phyloP scores from a whole-genome alignment of 2,329 filamentous ascomycete genomes.

The Chaetomium strumarium region DNA sequence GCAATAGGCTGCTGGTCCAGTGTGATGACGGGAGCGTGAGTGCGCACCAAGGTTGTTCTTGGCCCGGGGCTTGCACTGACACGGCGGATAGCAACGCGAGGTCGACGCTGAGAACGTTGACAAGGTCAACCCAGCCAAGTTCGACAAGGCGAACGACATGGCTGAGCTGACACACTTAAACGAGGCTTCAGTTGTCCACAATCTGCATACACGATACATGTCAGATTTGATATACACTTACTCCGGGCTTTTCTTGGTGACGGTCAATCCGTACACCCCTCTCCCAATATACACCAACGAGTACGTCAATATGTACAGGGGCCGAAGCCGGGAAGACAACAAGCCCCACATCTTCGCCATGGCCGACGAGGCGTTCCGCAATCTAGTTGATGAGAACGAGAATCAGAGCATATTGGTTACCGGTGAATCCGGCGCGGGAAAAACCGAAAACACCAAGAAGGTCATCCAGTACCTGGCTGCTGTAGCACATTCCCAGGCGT shows the following conservation, averaged over 20 bases:
- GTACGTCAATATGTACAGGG: constrained; percentile 97
- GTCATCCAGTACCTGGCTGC: constrained; percentile 98
- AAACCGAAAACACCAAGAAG: constrained; percentile 99
- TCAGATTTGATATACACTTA: constrained; percentile 97
- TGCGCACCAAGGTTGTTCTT: background rate
- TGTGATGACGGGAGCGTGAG: constrained; percentile 86
- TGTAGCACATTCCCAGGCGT: constrained; percentile 78
- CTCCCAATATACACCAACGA: constrained; percentile 94
- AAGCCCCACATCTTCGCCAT: constrained; percentile 97
- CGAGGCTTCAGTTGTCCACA: constrained; percentile 96
- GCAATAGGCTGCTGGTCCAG: constrained; percentile 71
- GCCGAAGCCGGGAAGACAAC: constrained; percentile 83
- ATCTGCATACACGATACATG: constrained; percentile 90
- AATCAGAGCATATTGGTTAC: constrained; percentile 98
- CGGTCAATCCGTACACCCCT: constrained; percentile 93
- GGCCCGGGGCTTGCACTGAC: constrained; percentile 16
- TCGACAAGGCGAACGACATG: constrained; percentile 99
- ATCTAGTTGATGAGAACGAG: constrained; percentile 86
- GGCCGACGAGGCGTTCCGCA: constrained; percentile 93
- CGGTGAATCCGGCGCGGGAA: constrained; percentile 94
- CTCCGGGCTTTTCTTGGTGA: constrained; percentile 92
- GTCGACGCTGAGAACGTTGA: constrained; percentile 83
- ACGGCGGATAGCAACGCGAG: constrained; percentile 64
- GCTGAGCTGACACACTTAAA: constrained; percentile 96
- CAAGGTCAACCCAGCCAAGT: constrained; percentile 98